Percentiles rank a stretch among this genome's conserved stretches.
phyloP scores from a whole-genome alignment of 2,329 filamentous ascomycete species.

The Monosporascus sp. region DNA sequence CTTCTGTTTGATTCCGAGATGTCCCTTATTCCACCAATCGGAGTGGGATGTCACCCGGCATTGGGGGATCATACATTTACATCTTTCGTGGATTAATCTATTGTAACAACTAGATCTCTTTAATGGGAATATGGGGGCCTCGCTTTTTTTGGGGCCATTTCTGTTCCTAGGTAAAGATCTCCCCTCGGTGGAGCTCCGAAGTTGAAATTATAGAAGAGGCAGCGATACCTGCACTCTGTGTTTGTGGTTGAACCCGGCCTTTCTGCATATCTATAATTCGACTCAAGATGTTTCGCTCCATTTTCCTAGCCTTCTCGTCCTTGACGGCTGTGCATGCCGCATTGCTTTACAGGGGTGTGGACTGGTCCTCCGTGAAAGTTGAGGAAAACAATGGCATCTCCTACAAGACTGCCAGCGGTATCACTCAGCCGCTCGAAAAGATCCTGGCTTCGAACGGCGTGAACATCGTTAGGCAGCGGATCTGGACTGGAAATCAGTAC shows the following conservation, averaged over 20 bases:
- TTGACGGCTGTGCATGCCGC: constrained; percentile 29
- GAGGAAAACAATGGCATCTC: constrained; percentile 56
- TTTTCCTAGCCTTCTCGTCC: constrained; percentile 12
- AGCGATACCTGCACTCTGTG: background rate
- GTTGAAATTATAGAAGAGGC: background rate
- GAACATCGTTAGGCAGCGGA: constrained; percentile 64
- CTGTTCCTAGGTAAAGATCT: background rate
- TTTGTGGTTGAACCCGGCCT: too few relatives aligned
- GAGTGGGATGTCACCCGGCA: too few relatives aligned
- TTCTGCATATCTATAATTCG: too few relatives aligned
- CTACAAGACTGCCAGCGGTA: constrained; percentile 54
- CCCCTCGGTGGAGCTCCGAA: background rate
- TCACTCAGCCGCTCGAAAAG: constrained; percentile 50
- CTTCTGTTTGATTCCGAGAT: too few relatives aligned
- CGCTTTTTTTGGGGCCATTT: background rate
- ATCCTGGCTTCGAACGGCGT: constrained; percentile 58
- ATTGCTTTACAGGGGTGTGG: constrained; percentile 60
- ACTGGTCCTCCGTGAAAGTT: constrained; percentile 63
- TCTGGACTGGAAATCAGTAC: constrained; percentile 64
- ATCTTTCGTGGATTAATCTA: background rate
- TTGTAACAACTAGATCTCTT: background rate
- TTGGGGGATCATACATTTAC: background rate
- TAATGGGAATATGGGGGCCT: too few relatives aligned
- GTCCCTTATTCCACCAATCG: too few relatives aligned
- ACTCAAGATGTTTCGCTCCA: constrained; percentile 15